Evolutionary conservation across 495 filamentous ascomycete species (phyloP).

Genomic region (Trichoderma reesei): DNA sequence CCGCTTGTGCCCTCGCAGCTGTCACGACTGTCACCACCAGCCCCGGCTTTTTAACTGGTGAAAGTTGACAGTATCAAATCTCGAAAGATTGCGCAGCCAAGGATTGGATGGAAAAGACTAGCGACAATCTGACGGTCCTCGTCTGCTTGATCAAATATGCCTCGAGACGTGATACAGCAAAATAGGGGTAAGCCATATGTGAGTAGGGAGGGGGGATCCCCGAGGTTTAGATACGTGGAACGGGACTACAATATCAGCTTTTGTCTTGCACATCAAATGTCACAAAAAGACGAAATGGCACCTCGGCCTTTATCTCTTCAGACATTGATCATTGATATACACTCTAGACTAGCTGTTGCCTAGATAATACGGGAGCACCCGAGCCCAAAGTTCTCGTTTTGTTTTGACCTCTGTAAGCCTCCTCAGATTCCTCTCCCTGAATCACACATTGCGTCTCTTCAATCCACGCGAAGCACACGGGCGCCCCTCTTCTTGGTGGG

Average conservation of each 20-base stretch:
- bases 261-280: no score
- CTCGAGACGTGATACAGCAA: no score
- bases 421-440: not conserved
- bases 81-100: not conserved
- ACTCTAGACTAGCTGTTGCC: slow-evolving; percentile 12
- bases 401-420: not conserved
- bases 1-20: not conserved
- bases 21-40: not conserved
- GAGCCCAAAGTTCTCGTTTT: not conserved
- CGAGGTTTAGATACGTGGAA: no score
- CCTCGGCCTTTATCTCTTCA: not conserved
- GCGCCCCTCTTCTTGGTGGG: slow-evolving; percentile 67
- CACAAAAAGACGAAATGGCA: no score
- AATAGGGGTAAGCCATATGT: no score
- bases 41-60: no score
- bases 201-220: no score
- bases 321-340: slow-evolving; percentile 12
- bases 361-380: not conserved
- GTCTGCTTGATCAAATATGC: no score
- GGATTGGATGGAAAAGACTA: not conserved
- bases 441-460: slow-evolving; percentile 20
- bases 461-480: slow-evolving; percentile 76
- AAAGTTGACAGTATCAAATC: not conserved
- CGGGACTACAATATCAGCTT: no score
- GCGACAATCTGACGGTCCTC: no score